Conservation (phyloP, 164 flowering plant genomes). For the Nelumbo lutea region DNA sequence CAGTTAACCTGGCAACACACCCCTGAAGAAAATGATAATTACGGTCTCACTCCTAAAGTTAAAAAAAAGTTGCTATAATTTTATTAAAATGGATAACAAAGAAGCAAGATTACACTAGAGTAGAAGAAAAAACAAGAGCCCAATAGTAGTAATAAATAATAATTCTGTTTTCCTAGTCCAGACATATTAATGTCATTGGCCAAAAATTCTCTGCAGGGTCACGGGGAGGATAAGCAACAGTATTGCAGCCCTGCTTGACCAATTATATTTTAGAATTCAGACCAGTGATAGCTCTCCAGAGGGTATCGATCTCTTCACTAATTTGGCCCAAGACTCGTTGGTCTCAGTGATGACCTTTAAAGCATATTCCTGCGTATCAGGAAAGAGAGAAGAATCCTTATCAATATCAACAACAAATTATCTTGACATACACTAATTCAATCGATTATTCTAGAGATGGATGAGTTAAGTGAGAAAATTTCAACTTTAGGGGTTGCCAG, state of each 20-base stretch:
- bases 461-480: not conserved
- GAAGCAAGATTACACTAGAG: too few relatives aligned
- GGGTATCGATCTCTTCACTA: conserved; percentile 70
- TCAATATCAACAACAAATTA: too few relatives aligned
- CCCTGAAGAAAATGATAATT: too few relatives aligned
- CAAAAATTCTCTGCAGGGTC: not conserved
- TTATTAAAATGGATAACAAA: too few relatives aligned
- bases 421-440: too few relatives aligned
- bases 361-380: conserved; percentile 67
- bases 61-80: too few relatives aligned
- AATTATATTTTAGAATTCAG: conserved; percentile 19
- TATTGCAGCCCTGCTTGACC: not conserved
- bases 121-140: too few relatives aligned
- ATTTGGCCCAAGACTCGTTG: conserved; percentile 90
- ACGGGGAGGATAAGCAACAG: not conserved
- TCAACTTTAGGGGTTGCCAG: not conserved
- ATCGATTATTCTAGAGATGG: not conserved
- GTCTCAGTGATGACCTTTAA: conserved; percentile 78
- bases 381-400: not conserved
- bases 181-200: not conserved
- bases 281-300: conserved; percentile 84
- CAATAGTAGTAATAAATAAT: not conserved
- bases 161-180: not conserved
- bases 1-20: too few relatives aligned
- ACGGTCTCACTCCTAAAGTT: too few relatives aligned